These are phyloP conservation scores for Diplocarpon mali DNA, from an alignment of 2,329 filamentous ascomycete species.

Conservation along the genomic window DNA sequence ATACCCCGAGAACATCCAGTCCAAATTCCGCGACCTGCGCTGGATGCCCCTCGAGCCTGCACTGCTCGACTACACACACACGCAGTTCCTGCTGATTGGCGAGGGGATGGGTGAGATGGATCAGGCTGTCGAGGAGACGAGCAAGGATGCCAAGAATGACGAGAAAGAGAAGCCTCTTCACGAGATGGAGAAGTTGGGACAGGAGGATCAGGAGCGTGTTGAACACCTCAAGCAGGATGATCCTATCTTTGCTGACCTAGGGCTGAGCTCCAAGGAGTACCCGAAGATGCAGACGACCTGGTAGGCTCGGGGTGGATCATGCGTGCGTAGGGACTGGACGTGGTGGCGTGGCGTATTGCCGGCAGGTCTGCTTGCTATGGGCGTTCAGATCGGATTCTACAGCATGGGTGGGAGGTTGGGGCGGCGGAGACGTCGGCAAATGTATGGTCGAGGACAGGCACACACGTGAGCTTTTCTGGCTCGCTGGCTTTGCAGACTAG, in stretches of 20 bases:
- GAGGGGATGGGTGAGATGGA: conserved; percentile 45
- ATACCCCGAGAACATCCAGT: conserved; percentile 59
- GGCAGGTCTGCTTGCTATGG: too few species aligned
- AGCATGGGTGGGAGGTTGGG: too few species aligned
- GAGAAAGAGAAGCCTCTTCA: conserved; percentile 54
- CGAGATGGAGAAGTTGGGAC: conserved; percentile 63
- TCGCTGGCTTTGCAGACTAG: too few species aligned
- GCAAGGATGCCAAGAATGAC: conserved; percentile 43
- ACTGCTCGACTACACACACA: conserved; percentile 62
- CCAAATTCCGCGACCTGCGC: conserved; percentile 60
- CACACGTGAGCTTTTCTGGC: too few species aligned
- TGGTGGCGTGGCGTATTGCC: too few species aligned
- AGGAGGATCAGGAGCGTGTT: conserved; percentile 46
- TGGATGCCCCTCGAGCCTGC: conserved; percentile 67
- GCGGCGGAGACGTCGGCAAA: too few species aligned
- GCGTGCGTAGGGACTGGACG: too few species aligned
- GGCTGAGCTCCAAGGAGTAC: conserved; percentile 51
- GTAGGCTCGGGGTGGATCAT: conserved; percentile 22
- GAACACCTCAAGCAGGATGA: conserved; percentile 36
- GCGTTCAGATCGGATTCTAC: too few species aligned
- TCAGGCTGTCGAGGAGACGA: conserved; percentile 44
- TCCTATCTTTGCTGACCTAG: conserved; percentile 39
- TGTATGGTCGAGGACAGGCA: too few species aligned
- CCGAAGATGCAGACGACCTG: conserved; percentile 52
- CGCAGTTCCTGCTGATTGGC: conserved; percentile 71